Conservation (phyloP, 2,329 filamentous ascomycete species). For the Graphilbum fragrans region DNA sequence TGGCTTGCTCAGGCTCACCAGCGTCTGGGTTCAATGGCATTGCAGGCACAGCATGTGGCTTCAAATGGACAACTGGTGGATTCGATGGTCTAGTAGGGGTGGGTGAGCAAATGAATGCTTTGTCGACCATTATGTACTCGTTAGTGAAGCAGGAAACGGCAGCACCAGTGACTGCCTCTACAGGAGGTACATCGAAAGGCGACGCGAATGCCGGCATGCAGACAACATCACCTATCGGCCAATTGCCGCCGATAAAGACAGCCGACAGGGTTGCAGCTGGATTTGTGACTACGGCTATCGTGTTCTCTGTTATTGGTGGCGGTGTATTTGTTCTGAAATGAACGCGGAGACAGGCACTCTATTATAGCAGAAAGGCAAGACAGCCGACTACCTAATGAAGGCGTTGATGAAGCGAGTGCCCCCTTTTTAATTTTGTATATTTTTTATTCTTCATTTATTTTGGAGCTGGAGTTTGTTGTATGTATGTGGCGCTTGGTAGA, state of each 20-base stretch:
- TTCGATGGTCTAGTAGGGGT: slow-evolving; percentile 53
- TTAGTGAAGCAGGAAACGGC: slow-evolving; percentile 29
- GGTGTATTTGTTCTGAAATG: slow-evolving; percentile 33
- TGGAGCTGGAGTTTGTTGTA: no score
- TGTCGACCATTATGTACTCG: slow-evolving; percentile 50
- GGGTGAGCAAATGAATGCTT: slow-evolving; percentile 57
- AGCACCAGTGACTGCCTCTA: slow-evolving; percentile 35
- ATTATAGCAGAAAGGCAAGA: no score
- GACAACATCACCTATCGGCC: slow-evolving; percentile 7
- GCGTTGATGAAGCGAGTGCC: no score
- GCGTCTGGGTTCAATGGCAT: slow-evolving; percentile 33
- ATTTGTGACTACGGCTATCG: slow-evolving; percentile 38
- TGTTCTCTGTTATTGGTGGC: slow-evolving; percentile 36
- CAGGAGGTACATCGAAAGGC: slow-evolving; percentile 47
- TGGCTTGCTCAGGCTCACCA: slow-evolving; percentile 35
- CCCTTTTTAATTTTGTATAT: no score
- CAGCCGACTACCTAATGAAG: no score
- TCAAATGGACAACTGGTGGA: slow-evolving; percentile 42
- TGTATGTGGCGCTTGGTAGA: no score
- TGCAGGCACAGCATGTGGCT: slow-evolving; percentile 52
- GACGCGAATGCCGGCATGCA: slow-evolving; percentile 31
- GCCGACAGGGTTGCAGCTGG: slow-evolving; percentile 43
- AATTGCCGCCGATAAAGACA: slow-evolving; percentile 28
- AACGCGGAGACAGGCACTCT: slow-evolving; percentile 5
- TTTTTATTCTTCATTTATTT: no score